Evolutionary conservation across 2,329 filamentous ascomycete species (phyloP), one percentile per base, ranked within the genome.

Genomic region (Hypoxylon sp.): DNA sequence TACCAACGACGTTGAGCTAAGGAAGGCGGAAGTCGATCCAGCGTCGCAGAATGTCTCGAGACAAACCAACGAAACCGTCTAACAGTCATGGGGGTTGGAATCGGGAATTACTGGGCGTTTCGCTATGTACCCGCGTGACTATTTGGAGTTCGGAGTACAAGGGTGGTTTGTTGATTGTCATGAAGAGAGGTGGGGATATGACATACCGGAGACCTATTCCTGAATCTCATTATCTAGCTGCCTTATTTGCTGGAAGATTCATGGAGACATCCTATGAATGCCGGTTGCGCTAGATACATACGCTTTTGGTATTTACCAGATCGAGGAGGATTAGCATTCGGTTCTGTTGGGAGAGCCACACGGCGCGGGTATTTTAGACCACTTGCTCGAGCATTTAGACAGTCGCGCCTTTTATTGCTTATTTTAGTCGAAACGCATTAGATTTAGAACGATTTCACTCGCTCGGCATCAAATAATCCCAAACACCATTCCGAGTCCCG

Each of bases 321-420:
- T 50, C 44, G 50, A 60, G 56, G 62, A 46, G 62, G 44, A 27
- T 55, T 55, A 13, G 7, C 24, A 52, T 48, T 57, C 17, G 62
- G 47, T 42, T 62, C 52, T 19, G 37, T 66, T 39, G 51, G 44
- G 39, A 10, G 50, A 54, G 50, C 24, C 27, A 47, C 21, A 54
- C 13, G 32, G 53, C 31, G n/a, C 21, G 48, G 10, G 5, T 6
- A 13, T 2, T 47, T 19, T 21, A 6, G 11, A 21, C 39, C 13
- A 5, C 21, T 27, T 13, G 29, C 42, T 57, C 42, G 29, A 35
- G 17, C 17, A 48, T 48, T 13, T 47, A 57, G 11, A 11, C 13
- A 24, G 5, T 10, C 39, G 15, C 21, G 29, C 27, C 29, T 27
- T 42, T 35, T 58, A n/a, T 39, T 39, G 7, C 21, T 29, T 44